Conservation (phyloP, 805 yeast genomes). For the Blastobotrys mokoenaii region DNA sequence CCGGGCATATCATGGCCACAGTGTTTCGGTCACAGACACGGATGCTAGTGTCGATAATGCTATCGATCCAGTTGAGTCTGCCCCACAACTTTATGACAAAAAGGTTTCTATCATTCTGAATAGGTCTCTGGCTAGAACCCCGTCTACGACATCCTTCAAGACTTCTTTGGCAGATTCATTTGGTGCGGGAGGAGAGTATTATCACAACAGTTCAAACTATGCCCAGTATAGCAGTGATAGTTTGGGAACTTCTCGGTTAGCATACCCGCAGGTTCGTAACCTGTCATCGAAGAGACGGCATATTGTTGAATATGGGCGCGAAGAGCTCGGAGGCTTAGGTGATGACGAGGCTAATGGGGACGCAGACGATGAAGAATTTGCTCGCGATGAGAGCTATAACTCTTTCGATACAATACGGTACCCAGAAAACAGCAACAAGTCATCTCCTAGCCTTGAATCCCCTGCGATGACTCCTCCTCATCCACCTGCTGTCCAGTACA, state of each 20-base stretch:
- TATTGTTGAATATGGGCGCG: constrained; percentile 12
- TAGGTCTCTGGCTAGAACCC: constrained; percentile 61
- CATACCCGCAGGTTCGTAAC: not conserved
- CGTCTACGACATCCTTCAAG: constrained; percentile 71
- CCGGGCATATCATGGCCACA: constrained; percentile 19
- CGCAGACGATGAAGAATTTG: not conserved
- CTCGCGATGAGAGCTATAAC: not conserved
- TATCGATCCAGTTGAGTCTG: constrained; percentile 53
- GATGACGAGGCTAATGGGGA: not conserved
- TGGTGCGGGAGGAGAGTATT: constrained; percentile 8
- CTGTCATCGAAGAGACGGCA: constrained; percentile 7
- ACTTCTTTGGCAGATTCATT: constrained; percentile 66
- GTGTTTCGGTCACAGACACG: constrained; percentile 51
- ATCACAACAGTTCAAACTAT: constrained; percentile 5
- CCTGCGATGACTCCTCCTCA: not conserved
- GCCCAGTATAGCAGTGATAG: constrained; percentile 7
- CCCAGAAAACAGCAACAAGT: not conserved
- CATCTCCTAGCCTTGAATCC: constrained; percentile 3
- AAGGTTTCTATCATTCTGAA: constrained; percentile 70
- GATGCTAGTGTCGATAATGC: constrained; percentile 40
- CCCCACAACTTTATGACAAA: constrained; percentile 71
- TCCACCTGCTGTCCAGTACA: not conserved
- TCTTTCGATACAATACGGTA: constrained; percentile 4
- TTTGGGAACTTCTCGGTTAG: constrained; percentile 1
- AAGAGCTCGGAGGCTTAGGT: not conserved